Evolutionary conservation across 805 yeast genomes (phyloP).

Genomic region (Candida endomychidarum): DNA sequence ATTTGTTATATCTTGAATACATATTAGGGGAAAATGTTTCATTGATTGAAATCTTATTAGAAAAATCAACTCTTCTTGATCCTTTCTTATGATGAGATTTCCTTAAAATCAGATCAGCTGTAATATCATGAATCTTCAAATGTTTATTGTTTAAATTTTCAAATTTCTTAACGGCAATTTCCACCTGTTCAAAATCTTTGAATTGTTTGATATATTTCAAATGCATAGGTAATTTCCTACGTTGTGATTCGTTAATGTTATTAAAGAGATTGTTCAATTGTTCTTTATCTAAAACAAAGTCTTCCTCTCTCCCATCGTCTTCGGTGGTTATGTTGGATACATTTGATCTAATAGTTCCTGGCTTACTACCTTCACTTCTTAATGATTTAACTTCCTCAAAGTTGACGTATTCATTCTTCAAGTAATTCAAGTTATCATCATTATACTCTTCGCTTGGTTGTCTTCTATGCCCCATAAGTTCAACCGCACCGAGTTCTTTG

Average conservation of each 20-base stretch:
- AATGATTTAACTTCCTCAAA: conserved; percentile 15
- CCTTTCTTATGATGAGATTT: conserved; percentile 6
- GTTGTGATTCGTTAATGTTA: conserved; percentile 23
- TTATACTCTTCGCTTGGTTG: conserved; percentile 26
- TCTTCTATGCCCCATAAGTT: conserved; percentile 8
- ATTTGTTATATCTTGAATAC: conserved; percentile 56
- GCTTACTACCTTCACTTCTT: conserved; percentile 9
- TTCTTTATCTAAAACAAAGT: conserved; percentile 23
- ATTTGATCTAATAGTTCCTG: conserved; percentile 7
- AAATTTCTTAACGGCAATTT: conserved; percentile 30
- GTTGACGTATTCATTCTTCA: conserved; percentile 30
- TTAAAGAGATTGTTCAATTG: conserved; percentile 27
- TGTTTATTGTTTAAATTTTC: conserved; percentile 22
- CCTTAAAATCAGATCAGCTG: conserved; percentile 16
- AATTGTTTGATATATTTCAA: conserved; percentile 38
- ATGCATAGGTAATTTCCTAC: conserved; percentile 30
- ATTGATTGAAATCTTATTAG: conserved; percentile 47
- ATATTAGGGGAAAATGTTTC: conserved; percentile 52
- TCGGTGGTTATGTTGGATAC: conserved; percentile 4
- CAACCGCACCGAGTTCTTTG: too few species aligned
- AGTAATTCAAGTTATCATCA: conserved; percentile 31
- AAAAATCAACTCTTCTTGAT: conserved; percentile 37
- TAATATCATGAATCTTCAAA: background rate
- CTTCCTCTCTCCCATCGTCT: conserved; percentile 17
- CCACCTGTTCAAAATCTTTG: conserved; percentile 30